Base-by-base conservation (phyloP, 441 rosid species). In the Capsella rubella region DNA sequence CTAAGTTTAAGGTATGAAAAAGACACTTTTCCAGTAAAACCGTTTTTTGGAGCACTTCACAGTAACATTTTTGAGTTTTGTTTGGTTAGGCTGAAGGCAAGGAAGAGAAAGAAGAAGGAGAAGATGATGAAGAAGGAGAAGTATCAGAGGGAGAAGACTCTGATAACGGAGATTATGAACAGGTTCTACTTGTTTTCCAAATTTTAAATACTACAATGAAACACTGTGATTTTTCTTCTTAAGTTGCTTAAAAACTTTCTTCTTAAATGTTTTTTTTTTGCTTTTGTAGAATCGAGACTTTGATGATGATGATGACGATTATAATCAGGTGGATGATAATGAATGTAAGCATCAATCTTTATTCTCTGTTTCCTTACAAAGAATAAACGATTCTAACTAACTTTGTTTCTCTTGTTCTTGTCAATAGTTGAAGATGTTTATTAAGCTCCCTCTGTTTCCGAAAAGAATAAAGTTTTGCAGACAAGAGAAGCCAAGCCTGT, bases 231-330 rank as follows among this genome's bases (percentile, higher is more conserved):
- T 67, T 59, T 56, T 74, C 40, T 27, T 35, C 2, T 65, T 4
- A 66, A 57, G 45, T 58, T 25, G n/a, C 3, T 39, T 47, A 6
- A 32, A 54, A 52, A 1, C 32, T 40, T 25, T 29, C 14, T 64
- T 58, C 5, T 67, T 66, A 18, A 27, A 13, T 57, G 52, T 21
- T 21, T 21, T 21, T 21, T 21, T 34, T 31, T 60, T 42, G 14
- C 13, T 42, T 55, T 25, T 61, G 64, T 61, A 75, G 79, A 61
- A 32, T 68, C 49, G 12, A 61, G 69, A 27, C 57, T 75, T 68
- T 68, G 79, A 75, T 53, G 79, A 75, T 68, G 79, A 75, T 60
- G 78, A 75, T 0, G 79, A 75, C n/a, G 79, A 75, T 35, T 68
- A 53, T 53, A 75, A 75, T 52, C 14, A 11, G 25, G 63, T 12